A percentile compares a stretch with the other conserved stretches of the same genome.
Evolutionary conservation across 306 rosid species (phyloP).

Genomic region (Gynostemma pentaphyllum): DNA sequence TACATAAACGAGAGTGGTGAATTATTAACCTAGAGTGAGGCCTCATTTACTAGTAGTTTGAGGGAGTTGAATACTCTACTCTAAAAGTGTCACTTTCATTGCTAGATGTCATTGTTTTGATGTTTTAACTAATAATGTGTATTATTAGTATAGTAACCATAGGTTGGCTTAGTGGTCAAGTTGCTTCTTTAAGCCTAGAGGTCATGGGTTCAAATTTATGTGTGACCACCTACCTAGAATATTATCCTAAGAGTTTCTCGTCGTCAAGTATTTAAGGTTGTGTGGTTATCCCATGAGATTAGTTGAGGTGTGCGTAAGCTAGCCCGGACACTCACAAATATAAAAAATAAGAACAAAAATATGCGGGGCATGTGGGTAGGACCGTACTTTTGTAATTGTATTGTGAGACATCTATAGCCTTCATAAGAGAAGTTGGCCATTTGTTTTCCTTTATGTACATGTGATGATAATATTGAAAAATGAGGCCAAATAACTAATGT

Average conservation of each 20-base stretch:
- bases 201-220: no score
- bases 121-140: background rate
- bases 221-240: no score
- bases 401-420: background rate
- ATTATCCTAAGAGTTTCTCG: no score
- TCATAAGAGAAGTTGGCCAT: background rate
- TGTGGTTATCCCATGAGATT: no score
- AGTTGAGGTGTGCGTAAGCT: no score
- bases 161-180: no score
- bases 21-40: background rate
- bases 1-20: background rate
- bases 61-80: background rate
- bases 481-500: background rate
- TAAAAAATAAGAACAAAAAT: background rate
- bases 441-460: background rate
- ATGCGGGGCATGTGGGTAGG: background rate
- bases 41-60: background rate
- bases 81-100: background rate
- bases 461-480: background rate
- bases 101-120: background rate
- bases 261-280: no score
- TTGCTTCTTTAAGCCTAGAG: no score
- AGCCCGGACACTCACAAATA: no score
- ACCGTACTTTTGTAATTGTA: conserved; percentile 2
- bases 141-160: no score